Conservation (phyloP, 306 rosid genomes). For the Glycyrrhiza uralensis region DNA sequence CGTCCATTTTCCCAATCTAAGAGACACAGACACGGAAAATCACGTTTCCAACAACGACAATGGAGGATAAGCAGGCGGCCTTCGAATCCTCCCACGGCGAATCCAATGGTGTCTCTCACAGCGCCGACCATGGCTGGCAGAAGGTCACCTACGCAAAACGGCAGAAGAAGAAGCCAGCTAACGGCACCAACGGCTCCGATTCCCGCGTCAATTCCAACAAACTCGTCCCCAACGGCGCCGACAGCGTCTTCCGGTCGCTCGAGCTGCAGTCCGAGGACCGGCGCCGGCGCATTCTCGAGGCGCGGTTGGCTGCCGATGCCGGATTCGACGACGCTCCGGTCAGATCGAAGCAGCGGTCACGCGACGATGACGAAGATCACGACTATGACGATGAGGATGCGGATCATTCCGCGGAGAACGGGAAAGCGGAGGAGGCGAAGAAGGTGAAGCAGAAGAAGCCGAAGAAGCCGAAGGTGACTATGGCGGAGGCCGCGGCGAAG, state of each 20-base stretch:
- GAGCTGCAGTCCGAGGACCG: constrained; percentile 86
- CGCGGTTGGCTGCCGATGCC: constrained; percentile 47
- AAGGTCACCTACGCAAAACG: constrained; percentile 86
- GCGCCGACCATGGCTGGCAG: constrained; percentile 85
- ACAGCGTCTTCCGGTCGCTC: constrained; percentile 64
- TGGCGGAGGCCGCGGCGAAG: constrained; percentile 81
- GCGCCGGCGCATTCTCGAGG: constrained; percentile 66
- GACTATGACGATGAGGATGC: constrained; percentile 55
- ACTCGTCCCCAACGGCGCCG: constrained; percentile 40
- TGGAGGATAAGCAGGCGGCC: constrained; percentile 51
- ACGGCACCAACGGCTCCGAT: constrained; percentile 26
- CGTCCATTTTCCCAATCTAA: background rate
- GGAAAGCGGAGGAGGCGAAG: constrained; percentile 58
- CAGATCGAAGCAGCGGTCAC: constrained; percentile 60
- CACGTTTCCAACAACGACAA: background rate
- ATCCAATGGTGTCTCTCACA: constrained; percentile 19
- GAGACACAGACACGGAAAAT: background rate
- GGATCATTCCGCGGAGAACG: constrained; percentile 47
- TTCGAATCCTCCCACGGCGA: constrained; percentile 7
- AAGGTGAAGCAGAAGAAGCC: constrained; percentile 80
- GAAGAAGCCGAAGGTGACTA: constrained; percentile 87
- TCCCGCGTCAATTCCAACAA: constrained; percentile 32
- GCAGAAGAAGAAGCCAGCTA: constrained; percentile 62
- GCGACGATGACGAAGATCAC: constrained; percentile 36
- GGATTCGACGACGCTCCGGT: constrained; percentile 31